Conservation (phyloP, 176 grass and related monocot genomes). For the Cenchrus purpureus region DNA sequence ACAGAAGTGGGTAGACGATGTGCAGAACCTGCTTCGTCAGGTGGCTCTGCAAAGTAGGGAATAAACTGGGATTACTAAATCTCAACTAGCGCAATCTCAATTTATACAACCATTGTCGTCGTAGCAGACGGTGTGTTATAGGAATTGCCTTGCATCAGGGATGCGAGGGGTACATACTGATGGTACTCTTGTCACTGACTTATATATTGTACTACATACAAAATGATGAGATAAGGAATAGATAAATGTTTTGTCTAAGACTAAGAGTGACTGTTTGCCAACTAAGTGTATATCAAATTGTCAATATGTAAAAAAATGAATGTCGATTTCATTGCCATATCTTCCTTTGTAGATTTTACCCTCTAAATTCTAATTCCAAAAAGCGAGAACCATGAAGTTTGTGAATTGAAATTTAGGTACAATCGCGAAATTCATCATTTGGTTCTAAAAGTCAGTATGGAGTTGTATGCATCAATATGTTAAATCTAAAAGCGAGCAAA, state of each 20-base stretch:
- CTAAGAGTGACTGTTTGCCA: neutral
- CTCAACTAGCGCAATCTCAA: conserved; percentile 35
- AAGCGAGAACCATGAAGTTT: too few species aligned
- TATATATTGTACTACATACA: conserved; percentile 38
- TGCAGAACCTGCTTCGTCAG: conserved; percentile 87
- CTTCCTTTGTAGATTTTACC: too few species aligned
- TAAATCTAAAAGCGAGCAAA: too few species aligned
- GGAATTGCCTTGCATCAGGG: neutral
- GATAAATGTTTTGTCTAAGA: neutral
- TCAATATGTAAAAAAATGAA: too few species aligned
- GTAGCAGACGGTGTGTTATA: conserved; percentile 19
- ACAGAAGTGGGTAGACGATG: conserved; percentile 84
- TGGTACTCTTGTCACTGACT: neutral
- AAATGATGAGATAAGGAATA: conserved; percentile 4
- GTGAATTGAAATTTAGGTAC: too few species aligned
- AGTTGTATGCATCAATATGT: too few species aligned
- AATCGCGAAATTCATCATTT: too few species aligned
- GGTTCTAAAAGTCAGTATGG: too few species aligned
- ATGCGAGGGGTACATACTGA: conserved; percentile 37
- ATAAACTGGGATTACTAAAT: conserved; percentile 54
- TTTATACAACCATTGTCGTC: neutral
- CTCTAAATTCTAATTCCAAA: too few species aligned
- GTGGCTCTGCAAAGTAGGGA: conserved; percentile 48
- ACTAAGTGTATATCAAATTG: too few species aligned
- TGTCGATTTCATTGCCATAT: too few species aligned